Percentiles rank a stretch among this genome's conserved stretches.
These are phyloP conservation scores for Linnemannia zychae DNA, from an alignment of 192 early-diverging fungal species.

Conservation along the genomic window DNA sequence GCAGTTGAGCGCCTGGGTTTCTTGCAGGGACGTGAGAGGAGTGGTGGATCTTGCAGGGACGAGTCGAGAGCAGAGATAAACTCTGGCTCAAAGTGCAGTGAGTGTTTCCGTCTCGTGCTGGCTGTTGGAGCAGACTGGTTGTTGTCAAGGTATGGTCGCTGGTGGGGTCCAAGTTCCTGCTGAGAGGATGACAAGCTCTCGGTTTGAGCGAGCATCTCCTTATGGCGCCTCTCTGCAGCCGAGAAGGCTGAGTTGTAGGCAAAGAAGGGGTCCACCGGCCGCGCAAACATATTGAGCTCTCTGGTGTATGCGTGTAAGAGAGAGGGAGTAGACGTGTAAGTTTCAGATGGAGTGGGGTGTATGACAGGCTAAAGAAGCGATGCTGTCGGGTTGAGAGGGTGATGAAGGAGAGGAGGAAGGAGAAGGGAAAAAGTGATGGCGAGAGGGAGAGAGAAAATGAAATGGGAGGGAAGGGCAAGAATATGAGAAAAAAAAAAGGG, in stretches of 20 bases:
- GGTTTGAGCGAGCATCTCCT: background rate
- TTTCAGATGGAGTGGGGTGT: too few relatives aligned
- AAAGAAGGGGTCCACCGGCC: conserved; percentile 8
- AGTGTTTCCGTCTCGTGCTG: conserved; percentile 23
- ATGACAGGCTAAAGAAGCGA: background rate
- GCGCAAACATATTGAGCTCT: background rate
- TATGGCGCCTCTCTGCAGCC: background rate
- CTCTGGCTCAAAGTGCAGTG: conserved; percentile 50
- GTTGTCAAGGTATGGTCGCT: conserved; percentile 6
- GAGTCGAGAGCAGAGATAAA: conserved; percentile 42
- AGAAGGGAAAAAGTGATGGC: background rate
- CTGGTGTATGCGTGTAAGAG: background rate
- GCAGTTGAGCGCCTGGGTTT: background rate
- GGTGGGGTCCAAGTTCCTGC: conserved; percentile 4
- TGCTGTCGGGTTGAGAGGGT: background rate
- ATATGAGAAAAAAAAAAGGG: background rate
- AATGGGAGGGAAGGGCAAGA: too few relatives aligned
- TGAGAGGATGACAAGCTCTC: background rate
- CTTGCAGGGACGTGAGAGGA: conserved; percentile 10
- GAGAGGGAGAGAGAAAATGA: background rate
- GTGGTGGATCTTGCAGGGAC: conserved; percentile 17
- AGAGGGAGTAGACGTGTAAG: background rate
- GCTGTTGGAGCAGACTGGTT: background rate
- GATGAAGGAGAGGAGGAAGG: background rate
- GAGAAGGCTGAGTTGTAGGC: conserved; percentile 6